Conservation (phyloP, 1,139 yeast genomes). For the Kluyveromyces sp. region DNA sequence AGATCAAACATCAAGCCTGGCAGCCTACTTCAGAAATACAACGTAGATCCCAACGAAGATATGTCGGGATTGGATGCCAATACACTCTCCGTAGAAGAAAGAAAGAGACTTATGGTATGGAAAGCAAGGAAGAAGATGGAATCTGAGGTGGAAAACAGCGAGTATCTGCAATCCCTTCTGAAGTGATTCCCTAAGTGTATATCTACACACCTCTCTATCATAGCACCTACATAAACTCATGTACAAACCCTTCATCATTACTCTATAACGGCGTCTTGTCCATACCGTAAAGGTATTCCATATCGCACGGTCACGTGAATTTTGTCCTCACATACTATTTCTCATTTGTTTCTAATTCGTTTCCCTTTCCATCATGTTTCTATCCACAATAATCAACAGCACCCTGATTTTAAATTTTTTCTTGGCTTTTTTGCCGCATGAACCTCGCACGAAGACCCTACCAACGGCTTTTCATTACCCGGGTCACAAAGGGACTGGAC, state of each 20-base stretch:
- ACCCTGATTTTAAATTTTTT: constrained; percentile 1
- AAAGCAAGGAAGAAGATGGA: constrained; percentile 30
- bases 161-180: constrained; percentile 14
- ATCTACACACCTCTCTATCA: no score
- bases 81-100: constrained; percentile 25
- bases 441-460: background rate
- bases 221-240: background rate
- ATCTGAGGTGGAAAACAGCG: constrained; percentile 18
- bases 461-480: background rate
- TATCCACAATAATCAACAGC: background rate
- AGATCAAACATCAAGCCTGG: constrained; percentile 28
- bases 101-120: constrained; percentile 29
- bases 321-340: background rate
- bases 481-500: background rate
- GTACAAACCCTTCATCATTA: background rate
- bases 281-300: no score
- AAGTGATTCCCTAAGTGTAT: constrained; percentile 1
- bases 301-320: background rate
- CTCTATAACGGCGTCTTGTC: no score
- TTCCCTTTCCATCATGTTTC: constrained; percentile 1
- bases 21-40: constrained; percentile 25
- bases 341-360: constrained; percentile 4
- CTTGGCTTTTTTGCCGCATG: background rate
- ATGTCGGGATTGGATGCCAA: constrained; percentile 15
- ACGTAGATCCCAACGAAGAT: constrained; percentile 22